Evolutionary conservation across 495 filamentous ascomycete species (phyloP).

Genomic region (Aspergillus ostianus): DNA sequence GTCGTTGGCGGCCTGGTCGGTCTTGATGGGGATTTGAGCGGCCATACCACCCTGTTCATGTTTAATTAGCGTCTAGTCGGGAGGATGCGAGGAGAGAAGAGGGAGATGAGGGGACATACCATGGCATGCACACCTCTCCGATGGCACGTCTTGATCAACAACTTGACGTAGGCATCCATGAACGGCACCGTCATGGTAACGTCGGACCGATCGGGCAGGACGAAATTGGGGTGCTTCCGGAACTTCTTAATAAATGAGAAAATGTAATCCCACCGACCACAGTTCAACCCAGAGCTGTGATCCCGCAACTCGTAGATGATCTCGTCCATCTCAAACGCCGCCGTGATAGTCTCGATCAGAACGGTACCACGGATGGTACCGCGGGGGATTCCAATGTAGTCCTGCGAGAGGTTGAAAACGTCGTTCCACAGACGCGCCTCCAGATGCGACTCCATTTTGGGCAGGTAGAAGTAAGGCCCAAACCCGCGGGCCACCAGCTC

Average conservation of each 20-base stretch:
- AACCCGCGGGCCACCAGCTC: constrained; percentile 79
- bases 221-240: constrained; percentile 87
- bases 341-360: constrained; percentile 95
- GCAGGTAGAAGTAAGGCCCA: constrained; percentile 98
- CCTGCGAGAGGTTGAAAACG: constrained; percentile 94
- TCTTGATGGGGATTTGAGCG: constrained; percentile 97
- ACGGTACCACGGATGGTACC: constrained; percentile 96
- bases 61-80: constrained; percentile 8
- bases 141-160: constrained; percentile 98
- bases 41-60: constrained; percentile 80
- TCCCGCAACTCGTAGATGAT: constrained; percentile 99
- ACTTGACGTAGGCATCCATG: constrained; percentile 96
- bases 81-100: too few species aligned
- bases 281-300: constrained; percentile 95
- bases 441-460: constrained; percentile 98
- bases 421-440: constrained; percentile 99
- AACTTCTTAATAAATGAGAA: constrained; percentile 99
- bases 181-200: constrained; percentile 99
- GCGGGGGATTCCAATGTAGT: constrained; percentile 82
- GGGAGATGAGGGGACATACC: constrained; percentile 35
- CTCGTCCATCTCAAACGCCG: constrained; percentile 99
- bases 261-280: constrained; percentile 99
- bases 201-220: constrained; percentile 84
- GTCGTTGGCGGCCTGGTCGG: constrained; percentile 42
- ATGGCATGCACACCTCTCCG: constrained; percentile 94